Percentiles rank a stretch among this genome's conserved stretches.
These are phyloP conservation scores for Suillus cothurnatus DNA, from an alignment of 768 basidiomycete genomes.

Conservation along the genomic window DNA sequence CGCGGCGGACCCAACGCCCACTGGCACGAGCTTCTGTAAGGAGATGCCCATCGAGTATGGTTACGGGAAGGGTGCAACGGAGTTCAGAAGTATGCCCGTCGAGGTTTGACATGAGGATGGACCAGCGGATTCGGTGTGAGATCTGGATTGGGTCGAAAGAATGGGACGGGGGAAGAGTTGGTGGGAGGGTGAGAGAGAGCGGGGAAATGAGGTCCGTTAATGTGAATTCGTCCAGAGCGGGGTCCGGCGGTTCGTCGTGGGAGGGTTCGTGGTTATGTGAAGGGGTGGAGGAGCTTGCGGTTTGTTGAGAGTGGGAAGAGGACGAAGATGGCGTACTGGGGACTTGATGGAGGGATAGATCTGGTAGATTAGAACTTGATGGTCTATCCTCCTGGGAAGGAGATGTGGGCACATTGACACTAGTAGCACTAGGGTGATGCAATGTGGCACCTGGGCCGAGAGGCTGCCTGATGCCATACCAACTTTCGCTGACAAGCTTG, in stretches of 20 bases:
- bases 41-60: slow-evolving; percentile 75
- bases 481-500: slow-evolving; percentile 32
- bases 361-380: slow-evolving; percentile 20
- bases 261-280: background rate
- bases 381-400: slow-evolving; percentile 20
- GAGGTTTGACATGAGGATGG: slow-evolving; percentile 74
- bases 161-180: slow-evolving; percentile 69
- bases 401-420: slow-evolving; percentile 11
- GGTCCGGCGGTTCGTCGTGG: slow-evolving; percentile 11
- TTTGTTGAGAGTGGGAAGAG: slow-evolving; percentile 8
- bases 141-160: slow-evolving; percentile 73
- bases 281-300: background rate
- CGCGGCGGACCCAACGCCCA: slow-evolving; percentile 73
- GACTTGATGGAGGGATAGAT: slow-evolving; percentile 17
- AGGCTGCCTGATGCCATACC: slow-evolving; percentile 5
- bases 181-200: slow-evolving; percentile 62
- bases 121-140: slow-evolving; percentile 81
- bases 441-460: background rate
- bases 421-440: background rate
- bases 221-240: background rate
- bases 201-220: slow-evolving; percentile 56
- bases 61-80: slow-evolving; percentile 90
- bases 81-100: slow-evolving; percentile 95
- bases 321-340: slow-evolving; percentile 21
- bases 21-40: slow-evolving; percentile 74